Percentiles rank a stretch among this genome's conserved stretches.
phyloP scores from a whole-genome alignment of 176 grass and related monocot genomes.

The Eleusine indica region DNA sequence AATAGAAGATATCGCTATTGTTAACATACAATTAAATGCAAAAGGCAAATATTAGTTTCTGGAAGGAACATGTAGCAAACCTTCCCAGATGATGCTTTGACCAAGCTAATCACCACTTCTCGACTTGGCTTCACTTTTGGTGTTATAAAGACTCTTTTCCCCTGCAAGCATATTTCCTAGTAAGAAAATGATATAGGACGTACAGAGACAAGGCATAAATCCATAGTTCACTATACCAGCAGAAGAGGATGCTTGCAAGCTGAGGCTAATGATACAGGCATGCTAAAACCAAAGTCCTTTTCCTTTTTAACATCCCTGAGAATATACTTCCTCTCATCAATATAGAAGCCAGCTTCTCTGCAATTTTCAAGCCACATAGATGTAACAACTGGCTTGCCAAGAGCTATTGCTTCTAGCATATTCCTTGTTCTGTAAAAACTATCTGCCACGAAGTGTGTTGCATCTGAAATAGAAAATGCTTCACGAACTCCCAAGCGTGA shows the following conservation, averaged over 20 bases:
- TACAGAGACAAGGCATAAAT: slow-evolving; percentile 14
- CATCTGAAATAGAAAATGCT: slow-evolving; percentile 69
- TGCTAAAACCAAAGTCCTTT: slow-evolving; percentile 80
- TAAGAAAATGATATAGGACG: slow-evolving; percentile 1
- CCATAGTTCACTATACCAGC: slow-evolving; percentile 54
- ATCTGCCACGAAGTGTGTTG: slow-evolving; percentile 83
- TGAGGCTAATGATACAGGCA: slow-evolving; percentile 69
- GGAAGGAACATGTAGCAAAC: slow-evolving; percentile 46
- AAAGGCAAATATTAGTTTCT: not conserved
- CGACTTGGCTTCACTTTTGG: slow-evolving; percentile 74
- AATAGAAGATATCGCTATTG: not conserved
- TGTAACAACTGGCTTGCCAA: slow-evolving; percentile 78
- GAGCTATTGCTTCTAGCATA: slow-evolving; percentile 87
- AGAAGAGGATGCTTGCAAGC: slow-evolving; percentile 69
- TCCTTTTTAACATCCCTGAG: slow-evolving; percentile 84
- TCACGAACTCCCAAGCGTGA: slow-evolving; percentile 57
- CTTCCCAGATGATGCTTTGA: slow-evolving; percentile 69
- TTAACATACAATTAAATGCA: slow-evolving; percentile 25
- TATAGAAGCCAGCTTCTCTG: slow-evolving; percentile 62
- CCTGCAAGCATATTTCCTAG: slow-evolving; percentile 51
- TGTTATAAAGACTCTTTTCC: slow-evolving; percentile 73
- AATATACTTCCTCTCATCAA: slow-evolving; percentile 85
- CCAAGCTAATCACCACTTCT: slow-evolving; percentile 67
- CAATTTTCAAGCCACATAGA: slow-evolving; percentile 88
- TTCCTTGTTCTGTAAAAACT: slow-evolving; percentile 89